Evolutionary conservation across 2,329 filamentous ascomycete genomes (phyloP).

Genomic region (Curvularia sp.): DNA sequence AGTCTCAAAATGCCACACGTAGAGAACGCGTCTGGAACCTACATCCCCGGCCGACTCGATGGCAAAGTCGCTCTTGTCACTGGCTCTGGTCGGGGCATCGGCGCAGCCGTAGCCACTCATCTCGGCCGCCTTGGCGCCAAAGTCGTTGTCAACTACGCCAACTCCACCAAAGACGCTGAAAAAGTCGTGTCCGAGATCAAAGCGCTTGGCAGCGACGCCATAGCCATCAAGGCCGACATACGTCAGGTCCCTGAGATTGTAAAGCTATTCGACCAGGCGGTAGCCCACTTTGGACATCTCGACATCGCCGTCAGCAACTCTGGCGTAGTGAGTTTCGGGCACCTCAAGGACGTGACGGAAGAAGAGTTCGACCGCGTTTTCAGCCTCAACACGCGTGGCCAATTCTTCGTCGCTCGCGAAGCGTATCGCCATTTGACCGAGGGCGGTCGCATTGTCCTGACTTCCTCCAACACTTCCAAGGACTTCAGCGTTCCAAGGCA

Average conservation of each 20-base stretch:
- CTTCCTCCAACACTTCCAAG: conserved; percentile 71
- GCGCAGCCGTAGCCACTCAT: conserved; percentile 67
- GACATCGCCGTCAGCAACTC: conserved; percentile 58
- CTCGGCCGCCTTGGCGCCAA: conserved; percentile 67
- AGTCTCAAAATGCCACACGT: neutral
- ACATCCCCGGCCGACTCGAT: conserved; percentile 41
- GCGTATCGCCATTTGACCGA: conserved; percentile 71
- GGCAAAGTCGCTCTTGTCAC: conserved; percentile 65
- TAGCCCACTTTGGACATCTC: conserved; percentile 48
- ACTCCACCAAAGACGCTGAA: conserved; percentile 56
- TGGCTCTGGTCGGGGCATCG: conserved; percentile 67
- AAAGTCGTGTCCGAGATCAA: conserved; percentile 55
- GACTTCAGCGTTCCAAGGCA: conserved; percentile 71
- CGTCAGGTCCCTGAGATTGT: conserved; percentile 57
- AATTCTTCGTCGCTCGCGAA: conserved; percentile 78
- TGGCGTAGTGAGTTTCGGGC: conserved; percentile 69
- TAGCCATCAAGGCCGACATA: conserved; percentile 65
- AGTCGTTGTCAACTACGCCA: conserved; percentile 70
- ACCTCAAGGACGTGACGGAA: conserved; percentile 69
- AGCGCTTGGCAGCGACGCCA: conserved; percentile 54
- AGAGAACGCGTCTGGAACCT: neutral
- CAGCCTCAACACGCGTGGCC: conserved; percentile 69
- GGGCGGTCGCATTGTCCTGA: conserved; percentile 74
- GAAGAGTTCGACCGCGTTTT: conserved; percentile 75
- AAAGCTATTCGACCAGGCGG: conserved; percentile 55